Evolutionary conservation across 164 flowering plant genomes (phyloP), one percentile per base, ranked within the genome.

Genomic region (Taxillus chinensis): DNA sequence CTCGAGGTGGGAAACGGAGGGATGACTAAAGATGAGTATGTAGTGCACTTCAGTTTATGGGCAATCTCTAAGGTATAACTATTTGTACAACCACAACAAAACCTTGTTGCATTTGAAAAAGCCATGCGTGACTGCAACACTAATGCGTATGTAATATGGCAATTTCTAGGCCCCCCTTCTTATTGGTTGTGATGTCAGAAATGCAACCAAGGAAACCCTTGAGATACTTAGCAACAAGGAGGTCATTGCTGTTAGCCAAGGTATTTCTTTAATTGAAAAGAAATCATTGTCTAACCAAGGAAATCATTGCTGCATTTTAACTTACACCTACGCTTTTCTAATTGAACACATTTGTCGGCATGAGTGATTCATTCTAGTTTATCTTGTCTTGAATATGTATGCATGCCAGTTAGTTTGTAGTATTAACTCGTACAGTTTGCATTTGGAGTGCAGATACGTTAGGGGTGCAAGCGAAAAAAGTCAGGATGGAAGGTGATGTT

Each of bases 1-100:
- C 95, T 90, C 67, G 98, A 92, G 73, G 82, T 92, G 56, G 98
- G 95, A 67, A 90, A 92, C 64, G 98, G 98, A 61, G 90, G 96
- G 57, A 87, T 92, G 98, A 87, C 85, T 2, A 73, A 79, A 14
- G 64, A 83, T 59, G 96, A 92, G 69, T 87, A 92, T 56, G 71
- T 79, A 39, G 80, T 74, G n/a, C 96, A 92, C 68, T 92, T 87
- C 66, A 92, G 96, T 66, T 39, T 92, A 41, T 90, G 96, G 98
- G 89, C 95, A 11, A 75, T 88, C 67, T 85, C 92, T 6, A 90
- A 92, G 91, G 92, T 86, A 68, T 27, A 27, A 27, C 2, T 27
- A 27, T 27, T 27, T 27, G 27, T 27, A 27, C 27, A 27, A 27
- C 27, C 27, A 27, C 27, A 27, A 27, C 27, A 27, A 27, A 27